phyloP scores from a whole-genome alignment of 2,329 filamentous ascomycete species.

The Neonectria hederae region DNA sequence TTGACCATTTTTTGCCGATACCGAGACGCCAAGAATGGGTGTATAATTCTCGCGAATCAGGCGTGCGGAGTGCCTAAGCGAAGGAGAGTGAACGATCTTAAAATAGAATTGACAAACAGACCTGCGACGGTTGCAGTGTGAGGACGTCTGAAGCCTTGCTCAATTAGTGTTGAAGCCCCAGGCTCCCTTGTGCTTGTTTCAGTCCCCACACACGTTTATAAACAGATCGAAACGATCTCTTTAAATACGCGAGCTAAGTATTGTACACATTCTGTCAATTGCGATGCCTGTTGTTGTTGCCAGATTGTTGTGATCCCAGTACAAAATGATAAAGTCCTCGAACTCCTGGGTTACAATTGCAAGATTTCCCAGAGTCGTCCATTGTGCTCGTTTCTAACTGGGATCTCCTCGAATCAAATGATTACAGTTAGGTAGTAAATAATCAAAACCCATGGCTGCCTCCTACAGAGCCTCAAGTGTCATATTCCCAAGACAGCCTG shows the following conservation, averaged over 20 bases:
- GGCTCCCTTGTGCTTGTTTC: not conserved
- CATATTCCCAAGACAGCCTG: conserved; percentile 53
- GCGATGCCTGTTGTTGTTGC: not conserved
- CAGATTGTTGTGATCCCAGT: not conserved
- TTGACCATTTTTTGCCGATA: not conserved
- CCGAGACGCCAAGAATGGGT: not conserved
- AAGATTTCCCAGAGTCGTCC: too few relatives aligned
- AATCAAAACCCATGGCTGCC: not conserved
- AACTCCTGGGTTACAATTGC: too few relatives aligned
- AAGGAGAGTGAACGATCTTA: not conserved
- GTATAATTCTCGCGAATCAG: not conserved
- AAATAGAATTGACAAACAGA: not conserved
- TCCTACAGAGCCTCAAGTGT: conserved; percentile 37
- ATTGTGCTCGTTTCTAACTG: too few relatives aligned
- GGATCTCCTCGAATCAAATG: too few relatives aligned
- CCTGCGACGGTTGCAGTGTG: not conserved
- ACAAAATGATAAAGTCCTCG: too few relatives aligned
- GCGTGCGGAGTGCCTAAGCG: not conserved
- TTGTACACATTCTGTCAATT: not conserved
- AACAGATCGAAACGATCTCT: not conserved
- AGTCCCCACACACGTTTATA: not conserved
- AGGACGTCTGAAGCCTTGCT: not conserved
- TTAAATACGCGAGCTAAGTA: not conserved
- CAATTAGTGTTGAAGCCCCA: not conserved
- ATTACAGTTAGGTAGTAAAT: not conserved